Conservation (phyloP, 2,329 filamentous ascomycete genomes). For the Rosellinia necatrix region DNA sequence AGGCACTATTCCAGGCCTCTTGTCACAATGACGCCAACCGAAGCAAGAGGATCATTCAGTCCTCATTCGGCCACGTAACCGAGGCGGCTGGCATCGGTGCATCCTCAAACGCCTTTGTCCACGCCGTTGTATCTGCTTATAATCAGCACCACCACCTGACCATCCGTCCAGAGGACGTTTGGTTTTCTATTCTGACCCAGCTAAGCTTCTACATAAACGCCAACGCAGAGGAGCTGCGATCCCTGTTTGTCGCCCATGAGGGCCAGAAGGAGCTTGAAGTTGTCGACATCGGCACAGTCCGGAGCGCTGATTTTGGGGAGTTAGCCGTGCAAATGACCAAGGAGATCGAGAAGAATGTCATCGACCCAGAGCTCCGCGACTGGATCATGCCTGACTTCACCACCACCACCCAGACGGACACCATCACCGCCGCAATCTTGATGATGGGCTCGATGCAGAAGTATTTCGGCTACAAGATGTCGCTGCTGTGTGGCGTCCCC, state of each 20-base stretch:
- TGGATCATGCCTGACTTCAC: conserved; percentile 59
- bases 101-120: conserved; percentile 44
- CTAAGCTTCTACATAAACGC: conserved; percentile 52
- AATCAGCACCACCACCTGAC: conserved; percentile 50
- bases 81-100: background rate
- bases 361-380: conserved; percentile 45
- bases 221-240: conserved; percentile 50
- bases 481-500: conserved; percentile 48
- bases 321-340: conserved; percentile 40
- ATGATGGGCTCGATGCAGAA: conserved; percentile 58
- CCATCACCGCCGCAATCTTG: conserved; percentile 48
- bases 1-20: background rate
- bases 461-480: conserved; percentile 49
- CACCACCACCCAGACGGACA: conserved; percentile 53
- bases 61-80: background rate
- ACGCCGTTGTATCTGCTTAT: conserved; percentile 47
- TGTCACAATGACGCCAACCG: background rate
- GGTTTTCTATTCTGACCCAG: conserved; percentile 56
- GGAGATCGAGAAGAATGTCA: conserved; percentile 47
- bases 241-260: conserved; percentile 48
- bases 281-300: background rate
- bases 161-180: conserved; percentile 58
- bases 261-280: conserved; percentile 40
- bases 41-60: background rate
- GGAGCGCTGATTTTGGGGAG: background rate